phyloP scores from a whole-genome alignment of 768 basidiomycete genomes.

The Hypsizygus marmoreus region DNA sequence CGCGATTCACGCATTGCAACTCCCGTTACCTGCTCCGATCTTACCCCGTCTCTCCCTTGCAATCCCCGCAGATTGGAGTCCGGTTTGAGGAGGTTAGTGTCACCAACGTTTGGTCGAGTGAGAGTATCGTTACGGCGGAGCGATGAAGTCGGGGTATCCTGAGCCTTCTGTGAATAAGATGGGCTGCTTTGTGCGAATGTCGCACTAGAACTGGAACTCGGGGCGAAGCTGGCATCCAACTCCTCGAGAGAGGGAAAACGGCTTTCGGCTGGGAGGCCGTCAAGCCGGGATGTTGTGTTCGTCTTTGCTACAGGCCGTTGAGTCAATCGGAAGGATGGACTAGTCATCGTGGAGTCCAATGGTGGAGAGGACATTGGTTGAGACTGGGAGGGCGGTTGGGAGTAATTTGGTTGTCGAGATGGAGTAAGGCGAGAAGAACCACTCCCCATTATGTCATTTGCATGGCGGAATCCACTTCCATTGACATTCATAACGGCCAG shows the following conservation, averaged over 20 bases:
- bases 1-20: slow-evolving; percentile 47
- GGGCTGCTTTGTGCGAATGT: too few species aligned
- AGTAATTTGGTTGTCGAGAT: slow-evolving; percentile 31
- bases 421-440: slow-evolving; percentile 34
- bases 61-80: slow-evolving; percentile 20
- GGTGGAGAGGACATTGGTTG: slow-evolving; percentile 33
- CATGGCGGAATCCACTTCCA: slow-evolving; percentile 25
- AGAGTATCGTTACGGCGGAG: slow-evolving; percentile 11
- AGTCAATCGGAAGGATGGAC: slow-evolving; percentile 32
- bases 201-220: too few species aligned
- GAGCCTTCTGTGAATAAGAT: too few species aligned
- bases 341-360: slow-evolving; percentile 25
- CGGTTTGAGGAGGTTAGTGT: slow-evolving; percentile 22
- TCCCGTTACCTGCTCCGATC: slow-evolving; percentile 61
- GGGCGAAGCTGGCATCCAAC: slow-evolving; percentile 58
- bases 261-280: slow-evolving; percentile 59
- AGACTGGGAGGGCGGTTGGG: slow-evolving; percentile 27
- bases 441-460: slow-evolving; percentile 25
- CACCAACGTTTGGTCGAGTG: not conserved
- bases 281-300: slow-evolving; percentile 33
- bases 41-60: slow-evolving; percentile 39
- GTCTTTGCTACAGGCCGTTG: slow-evolving; percentile 30
- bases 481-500: slow-evolving; percentile 53
- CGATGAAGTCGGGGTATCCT: slow-evolving; percentile 9
- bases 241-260: slow-evolving; percentile 90